phyloP scores from a whole-genome alignment of 495 filamentous ascomycete genomes.

The Massariosphaeria phaeospora region DNA sequence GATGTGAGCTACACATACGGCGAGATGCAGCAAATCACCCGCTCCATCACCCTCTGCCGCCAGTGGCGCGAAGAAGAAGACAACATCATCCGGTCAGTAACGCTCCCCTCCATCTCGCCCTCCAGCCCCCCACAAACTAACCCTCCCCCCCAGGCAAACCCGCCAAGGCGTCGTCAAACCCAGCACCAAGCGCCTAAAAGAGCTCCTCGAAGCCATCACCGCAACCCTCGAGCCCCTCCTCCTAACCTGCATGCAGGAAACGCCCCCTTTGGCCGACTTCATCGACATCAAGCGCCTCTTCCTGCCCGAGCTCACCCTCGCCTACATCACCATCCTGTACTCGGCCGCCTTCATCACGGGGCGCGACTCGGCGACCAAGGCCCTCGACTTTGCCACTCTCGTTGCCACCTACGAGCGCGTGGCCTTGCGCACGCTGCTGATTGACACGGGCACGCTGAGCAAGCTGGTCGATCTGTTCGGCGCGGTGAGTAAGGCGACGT shows the following conservation, averaged over 20 bases:
- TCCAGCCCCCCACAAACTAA: background rate
- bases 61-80: conserved; percentile 50
- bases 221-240: background rate
- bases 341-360: conserved; percentile 59
- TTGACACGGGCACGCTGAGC: conserved; percentile 61
- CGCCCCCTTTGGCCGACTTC: conserved; percentile 28
- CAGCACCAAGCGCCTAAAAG: conserved; percentile 15
- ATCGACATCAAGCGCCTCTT: conserved; percentile 62
- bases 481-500: conserved; percentile 64
- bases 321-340: conserved; percentile 71
- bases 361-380: conserved; percentile 62
- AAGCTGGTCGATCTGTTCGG: conserved; percentile 75
- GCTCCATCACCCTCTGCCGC: conserved; percentile 62
- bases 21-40: conserved; percentile 67
- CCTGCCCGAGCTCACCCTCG: conserved; percentile 74
- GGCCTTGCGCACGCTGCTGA: conserved; percentile 61
- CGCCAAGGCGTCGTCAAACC: conserved; percentile 1
- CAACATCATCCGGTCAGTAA: conserved; percentile 32
- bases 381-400: conserved; percentile 69
- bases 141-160: background rate
- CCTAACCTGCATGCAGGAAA: conserved; percentile 5
- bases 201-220: conserved; percentile 19
- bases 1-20: conserved; percentile 50
- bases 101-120: background rate
- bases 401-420: conserved; percentile 58